Evolutionary conservation across 2,329 filamentous ascomycete species (phyloP).

Genomic region (Aspergillus sp.): DNA sequence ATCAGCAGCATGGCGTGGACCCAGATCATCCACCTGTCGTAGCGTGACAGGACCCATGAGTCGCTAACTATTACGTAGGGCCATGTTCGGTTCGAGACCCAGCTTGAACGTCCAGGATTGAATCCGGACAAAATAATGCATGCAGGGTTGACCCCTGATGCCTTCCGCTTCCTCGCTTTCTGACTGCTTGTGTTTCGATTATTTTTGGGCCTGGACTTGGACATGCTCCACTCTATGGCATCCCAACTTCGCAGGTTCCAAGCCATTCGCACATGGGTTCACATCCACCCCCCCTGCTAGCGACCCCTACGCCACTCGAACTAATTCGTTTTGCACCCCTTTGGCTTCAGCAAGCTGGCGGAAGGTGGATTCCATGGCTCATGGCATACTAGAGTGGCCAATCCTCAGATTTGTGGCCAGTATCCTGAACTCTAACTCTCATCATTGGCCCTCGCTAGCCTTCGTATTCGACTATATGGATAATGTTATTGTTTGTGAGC

Average conservation of each 20-base stretch:
- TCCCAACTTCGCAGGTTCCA: not conserved
- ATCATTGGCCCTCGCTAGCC: conserved; percentile 6
- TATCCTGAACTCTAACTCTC: not conserved
- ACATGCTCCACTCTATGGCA: not conserved
- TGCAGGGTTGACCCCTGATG: not conserved
- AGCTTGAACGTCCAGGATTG: conserved; percentile 3
- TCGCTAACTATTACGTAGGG: not conserved
- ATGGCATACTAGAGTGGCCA: not conserved
- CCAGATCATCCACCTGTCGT: not conserved
- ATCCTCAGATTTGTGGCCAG: not conserved
- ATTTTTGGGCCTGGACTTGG: not conserved
- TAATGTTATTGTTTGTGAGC: conserved; percentile 3
- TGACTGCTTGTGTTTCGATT: not conserved
- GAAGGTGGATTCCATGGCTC: not conserved
- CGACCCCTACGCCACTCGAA: not conserved
- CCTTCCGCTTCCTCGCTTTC: not conserved
- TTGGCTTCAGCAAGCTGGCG: conserved; percentile 7
- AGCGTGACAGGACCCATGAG: not conserved
- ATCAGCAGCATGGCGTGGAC: not conserved
- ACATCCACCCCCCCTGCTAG: not conserved
- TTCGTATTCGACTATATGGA: conserved; percentile 3
- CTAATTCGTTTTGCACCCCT: conserved; percentile 2
- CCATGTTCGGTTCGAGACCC: conserved; percentile 3
- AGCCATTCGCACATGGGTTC: conserved; percentile 3
- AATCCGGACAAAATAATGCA: not conserved